A percentile compares a stretch with the other conserved stretches of the same genome.
Evolutionary conservation across 768 basidiomycete species (phyloP).

Genomic region (Suillus tomentosus): DNA sequence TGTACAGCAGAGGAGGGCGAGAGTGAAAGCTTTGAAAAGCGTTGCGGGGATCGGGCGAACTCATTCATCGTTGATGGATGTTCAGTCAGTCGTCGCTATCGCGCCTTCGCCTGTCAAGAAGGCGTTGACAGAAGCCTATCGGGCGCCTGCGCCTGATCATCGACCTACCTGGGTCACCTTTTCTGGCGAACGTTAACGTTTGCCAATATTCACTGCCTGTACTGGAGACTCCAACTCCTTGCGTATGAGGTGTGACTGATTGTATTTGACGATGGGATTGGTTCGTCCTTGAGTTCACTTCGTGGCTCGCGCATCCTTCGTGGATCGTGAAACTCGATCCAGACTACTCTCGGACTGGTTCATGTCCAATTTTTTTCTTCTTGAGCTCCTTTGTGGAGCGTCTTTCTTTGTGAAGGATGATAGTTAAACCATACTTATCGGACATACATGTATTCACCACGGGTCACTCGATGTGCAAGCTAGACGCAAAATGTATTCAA

Average conservation of each 20-base stretch:
- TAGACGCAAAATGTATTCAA: neutral
- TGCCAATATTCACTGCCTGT: neutral
- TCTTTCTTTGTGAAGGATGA: neutral
- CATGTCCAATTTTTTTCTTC: neutral
- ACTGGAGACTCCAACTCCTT: neutral
- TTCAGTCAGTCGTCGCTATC: neutral
- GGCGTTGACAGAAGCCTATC: neutral
- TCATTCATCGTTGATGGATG: neutral
- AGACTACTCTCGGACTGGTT: constrained; percentile 1
- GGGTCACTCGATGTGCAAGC: neutral
- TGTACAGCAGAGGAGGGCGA: neutral
- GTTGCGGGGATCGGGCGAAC: neutral
- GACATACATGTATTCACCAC: neutral
- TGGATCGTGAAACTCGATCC: constrained; percentile 4
- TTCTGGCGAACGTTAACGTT: neutral
- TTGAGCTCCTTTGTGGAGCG: neutral
- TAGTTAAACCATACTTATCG: neutral
- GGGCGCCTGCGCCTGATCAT: neutral
- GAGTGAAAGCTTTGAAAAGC: neutral
- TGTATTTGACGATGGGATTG: neutral
- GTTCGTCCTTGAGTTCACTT: constrained; percentile 2
- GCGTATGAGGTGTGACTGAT: neutral
- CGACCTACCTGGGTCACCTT: neutral
- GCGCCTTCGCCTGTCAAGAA: neutral
- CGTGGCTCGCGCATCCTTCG: constrained; percentile 1